Percentiles rank a stretch among this genome's conserved stretches.
These are phyloP conservation scores for Diaporthe vaccinii DNA, from an alignment of 2,329 filamentous ascomycete genomes.

Conservation along the genomic window DNA sequence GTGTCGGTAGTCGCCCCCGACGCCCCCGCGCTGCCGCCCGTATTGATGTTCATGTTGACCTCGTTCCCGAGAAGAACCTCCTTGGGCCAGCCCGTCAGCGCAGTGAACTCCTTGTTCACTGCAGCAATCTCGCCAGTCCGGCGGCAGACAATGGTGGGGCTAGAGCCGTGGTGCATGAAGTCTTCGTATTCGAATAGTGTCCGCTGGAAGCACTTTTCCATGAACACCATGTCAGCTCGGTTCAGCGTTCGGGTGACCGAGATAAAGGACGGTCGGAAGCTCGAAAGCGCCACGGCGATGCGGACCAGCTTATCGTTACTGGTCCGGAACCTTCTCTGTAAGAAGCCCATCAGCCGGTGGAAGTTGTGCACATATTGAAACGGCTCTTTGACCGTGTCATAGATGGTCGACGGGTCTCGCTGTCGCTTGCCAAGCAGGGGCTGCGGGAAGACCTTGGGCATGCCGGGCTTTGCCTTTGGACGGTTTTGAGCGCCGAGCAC, in stretches of 20 bases:
- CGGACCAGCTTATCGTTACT: conserved; percentile 76
- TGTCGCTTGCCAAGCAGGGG: conserved; percentile 70
- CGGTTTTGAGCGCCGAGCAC: conserved; percentile 50
- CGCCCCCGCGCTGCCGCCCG: conserved; percentile 63
- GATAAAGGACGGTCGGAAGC: conserved; percentile 93
- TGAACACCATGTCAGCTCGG: conserved; percentile 91
- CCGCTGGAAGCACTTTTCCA: conserved; percentile 97
- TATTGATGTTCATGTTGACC: conserved; percentile 89
- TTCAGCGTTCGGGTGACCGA: conserved; percentile 91
- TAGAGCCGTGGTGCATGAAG: conserved; percentile 88
- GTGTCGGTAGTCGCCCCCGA: conserved; percentile 58
- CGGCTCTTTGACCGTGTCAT: conserved; percentile 89
- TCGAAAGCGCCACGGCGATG: conserved; percentile 89
- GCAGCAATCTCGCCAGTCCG: conserved; percentile 95
- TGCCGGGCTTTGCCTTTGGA: conserved; percentile 60
- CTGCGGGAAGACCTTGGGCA: conserved; percentile 59
- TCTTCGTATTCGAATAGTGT: conserved; percentile 94
- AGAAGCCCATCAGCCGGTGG: conserved; percentile 85
- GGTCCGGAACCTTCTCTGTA: conserved; percentile 82
- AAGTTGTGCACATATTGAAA: conserved; percentile 93
- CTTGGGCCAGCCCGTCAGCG: conserved; percentile 93
- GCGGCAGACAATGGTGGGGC: conserved; percentile 91
- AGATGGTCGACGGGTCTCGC: conserved; percentile 86
- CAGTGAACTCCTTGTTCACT: conserved; percentile 96
- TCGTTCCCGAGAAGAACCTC: conserved; percentile 90